Conservation (phyloP, 176 grass and related monocot genomes). For the Rhynchospora pubera region DNA sequence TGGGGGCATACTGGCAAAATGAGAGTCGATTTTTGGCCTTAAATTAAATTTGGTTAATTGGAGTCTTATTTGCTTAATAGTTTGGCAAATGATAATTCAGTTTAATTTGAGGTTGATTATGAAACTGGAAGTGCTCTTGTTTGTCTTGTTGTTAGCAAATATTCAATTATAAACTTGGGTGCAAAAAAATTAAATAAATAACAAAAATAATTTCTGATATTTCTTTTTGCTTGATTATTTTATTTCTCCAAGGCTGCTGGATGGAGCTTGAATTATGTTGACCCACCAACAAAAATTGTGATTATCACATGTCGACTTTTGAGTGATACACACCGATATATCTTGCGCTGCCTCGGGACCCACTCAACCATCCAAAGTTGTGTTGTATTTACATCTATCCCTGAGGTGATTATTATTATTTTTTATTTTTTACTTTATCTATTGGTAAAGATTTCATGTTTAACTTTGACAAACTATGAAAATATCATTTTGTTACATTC, state of each 20-base stretch:
- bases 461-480: not conserved
- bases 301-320: slow-evolving; percentile 73
- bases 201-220: not conserved
- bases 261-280: slow-evolving; percentile 58
- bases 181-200: not conserved
- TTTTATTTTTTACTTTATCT: not conserved
- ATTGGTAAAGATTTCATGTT: not conserved
- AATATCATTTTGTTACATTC: not conserved
- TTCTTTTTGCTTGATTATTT: slow-evolving; percentile 9
- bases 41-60: not conserved
- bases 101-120: not conserved
- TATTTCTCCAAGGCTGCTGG: slow-evolving; percentile 45
- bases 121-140: not conserved
- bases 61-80: not conserved
- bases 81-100: not conserved
- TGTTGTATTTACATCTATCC: slow-evolving; percentile 77
- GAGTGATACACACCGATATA: slow-evolving; percentile 87
- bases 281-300: slow-evolving; percentile 67
- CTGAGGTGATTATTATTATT: slow-evolving; percentile 72
- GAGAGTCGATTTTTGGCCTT: not conserved
- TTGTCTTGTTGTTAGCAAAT: not conserved
- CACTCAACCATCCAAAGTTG: slow-evolving; percentile 59
- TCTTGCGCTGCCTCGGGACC: slow-evolving; percentile 75
- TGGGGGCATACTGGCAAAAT: not conserved
- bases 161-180: not conserved